A percentile compares a stretch with the other conserved stretches of the same genome.
Conservation (phyloP, 805 yeast genomes). For the Saccharomycopsis vini region DNA sequence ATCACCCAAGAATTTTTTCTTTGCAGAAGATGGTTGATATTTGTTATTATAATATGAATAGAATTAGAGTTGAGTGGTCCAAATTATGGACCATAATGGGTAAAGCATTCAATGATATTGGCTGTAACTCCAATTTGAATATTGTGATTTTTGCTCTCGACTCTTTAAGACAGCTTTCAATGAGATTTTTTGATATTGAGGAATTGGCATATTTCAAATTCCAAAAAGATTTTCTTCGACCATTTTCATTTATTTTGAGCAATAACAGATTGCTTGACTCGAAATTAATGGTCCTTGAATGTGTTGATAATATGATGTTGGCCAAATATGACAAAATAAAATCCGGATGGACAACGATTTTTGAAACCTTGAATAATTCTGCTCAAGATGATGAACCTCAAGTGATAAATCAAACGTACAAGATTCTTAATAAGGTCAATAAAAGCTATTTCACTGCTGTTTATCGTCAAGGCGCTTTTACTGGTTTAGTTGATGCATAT, state of each 20-base stretch:
- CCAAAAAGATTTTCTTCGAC: conserved; percentile 87
- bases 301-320: conserved; percentile 75
- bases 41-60: conserved; percentile 93
- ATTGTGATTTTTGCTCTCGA: conserved; percentile 89
- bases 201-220: conserved; percentile 93
- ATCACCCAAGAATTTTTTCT: conserved; percentile 84
- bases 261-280: conserved; percentile 63
- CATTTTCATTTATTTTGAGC: conserved; percentile 71
- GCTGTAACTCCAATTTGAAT: conserved; percentile 65
- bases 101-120: conserved; percentile 75
- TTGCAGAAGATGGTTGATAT: conserved; percentile 94
- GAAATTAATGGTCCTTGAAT: conserved; percentile 82
- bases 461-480: conserved; percentile 57
- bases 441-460: conserved; percentile 54
- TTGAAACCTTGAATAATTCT: conserved; percentile 24
- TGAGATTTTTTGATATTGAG: conserved; percentile 86
- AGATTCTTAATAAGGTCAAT: conserved; percentile 53
- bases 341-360: conserved; percentile 92
- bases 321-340: conserved; percentile 65
- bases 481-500: conserved; percentile 65
- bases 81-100: conserved; percentile 94
- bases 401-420: conserved; percentile 27
- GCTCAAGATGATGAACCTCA: conserved; percentile 2
- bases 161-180: conserved; percentile 84
- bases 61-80: conserved; percentile 95